Conservation (phyloP, 352 stramenopile genomes). For the Phytophthora tubulina region DNA sequence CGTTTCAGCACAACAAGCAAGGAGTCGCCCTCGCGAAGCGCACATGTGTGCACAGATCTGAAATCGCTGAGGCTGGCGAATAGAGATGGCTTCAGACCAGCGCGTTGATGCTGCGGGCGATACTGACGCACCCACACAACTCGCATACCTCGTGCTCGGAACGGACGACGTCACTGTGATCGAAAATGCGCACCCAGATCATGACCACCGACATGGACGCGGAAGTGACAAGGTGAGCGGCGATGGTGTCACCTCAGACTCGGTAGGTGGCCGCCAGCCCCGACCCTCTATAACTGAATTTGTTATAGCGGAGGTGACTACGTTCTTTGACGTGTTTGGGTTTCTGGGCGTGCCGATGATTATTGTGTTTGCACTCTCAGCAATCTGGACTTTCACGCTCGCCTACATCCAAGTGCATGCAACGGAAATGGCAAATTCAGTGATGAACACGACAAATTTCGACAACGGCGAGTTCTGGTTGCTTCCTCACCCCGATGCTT, state of each 20-base stretch:
- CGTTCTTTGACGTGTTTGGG: slow-evolving; percentile 51
- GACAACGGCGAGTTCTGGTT: slow-evolving; percentile 65
- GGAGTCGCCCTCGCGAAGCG: no score
- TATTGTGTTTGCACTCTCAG: slow-evolving; percentile 47
- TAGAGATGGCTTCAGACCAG: background rate
- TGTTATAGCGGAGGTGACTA: slow-evolving; percentile 24
- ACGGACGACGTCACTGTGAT: slow-evolving; percentile 28
- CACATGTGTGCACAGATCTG: background rate
- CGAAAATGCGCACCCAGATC: background rate
- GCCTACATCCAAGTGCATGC: slow-evolving; percentile 54
- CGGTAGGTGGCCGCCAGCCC: background rate
- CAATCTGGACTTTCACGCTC: slow-evolving; percentile 43
- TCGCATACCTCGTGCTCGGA: slow-evolving; percentile 23
- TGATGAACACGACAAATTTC: slow-evolving; percentile 53
- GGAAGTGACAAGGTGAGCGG: background rate
- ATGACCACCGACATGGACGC: background rate
- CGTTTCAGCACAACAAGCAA: no score
- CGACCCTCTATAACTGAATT: slow-evolving; percentile 16
- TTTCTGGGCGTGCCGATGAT: slow-evolving; percentile 53
- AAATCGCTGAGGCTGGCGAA: background rate
- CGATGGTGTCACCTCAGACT: background rate
- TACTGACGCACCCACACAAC: background rate
- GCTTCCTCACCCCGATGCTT: slow-evolving; percentile 33
- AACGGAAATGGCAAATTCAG: slow-evolving; percentile 44
- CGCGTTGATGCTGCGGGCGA: background rate